Evolutionary conservation across 2,329 filamentous ascomycete species (phyloP), one percentile per base, ranked within the genome.

Genomic region (Macrophomina pseudophaseolina): DNA sequence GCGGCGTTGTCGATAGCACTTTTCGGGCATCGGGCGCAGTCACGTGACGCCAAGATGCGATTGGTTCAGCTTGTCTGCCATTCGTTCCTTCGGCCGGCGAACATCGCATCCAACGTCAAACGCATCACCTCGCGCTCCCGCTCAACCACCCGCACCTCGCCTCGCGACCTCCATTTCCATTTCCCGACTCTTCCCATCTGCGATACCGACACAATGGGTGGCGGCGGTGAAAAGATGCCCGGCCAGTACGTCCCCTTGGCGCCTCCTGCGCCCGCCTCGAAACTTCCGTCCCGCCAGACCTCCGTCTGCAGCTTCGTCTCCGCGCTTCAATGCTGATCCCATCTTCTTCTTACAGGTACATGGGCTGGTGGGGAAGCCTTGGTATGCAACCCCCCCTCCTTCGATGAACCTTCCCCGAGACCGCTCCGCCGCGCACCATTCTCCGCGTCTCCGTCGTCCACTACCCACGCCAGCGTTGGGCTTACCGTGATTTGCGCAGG

Each of bases 351-450:
- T 28, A 18, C 68, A 70, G 69, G 63, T 70, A 70, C 54, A 64
- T 71, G 66, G 69, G 69, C 56, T 62, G 67, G 62, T 71, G 68
- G 69, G 69, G 69, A 38, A 66, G 28, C 63, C 54, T 71, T 28
- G 69, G 68, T 71, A 70, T 40, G 44, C 54, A 59, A 14, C 62
- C 23, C 32, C 44, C 23, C 32, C 42, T 16, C 30, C 49, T 28
- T 12, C 56, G 33, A 44, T 42, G 33, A 49, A 16, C 11, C 16
- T 28, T 28, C 40, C 14, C 18, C 42, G 38, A 62, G 12, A 16
- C 49, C 4, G n/a, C 58, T 30, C 7, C 44, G 30, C 54, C 56
- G 54, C 65, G 16, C 30, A 9, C 62, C 30, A 42, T n/a, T 64
- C 51, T 33, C 35, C 40, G 38, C 35, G 11, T 38, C 52, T 11